Percentiles rank a stretch among this genome's conserved stretches.
These are phyloP conservation scores for Venturia nashicola DNA, from an alignment of 2,329 filamentous ascomycete genomes.

Conservation along the genomic window DNA sequence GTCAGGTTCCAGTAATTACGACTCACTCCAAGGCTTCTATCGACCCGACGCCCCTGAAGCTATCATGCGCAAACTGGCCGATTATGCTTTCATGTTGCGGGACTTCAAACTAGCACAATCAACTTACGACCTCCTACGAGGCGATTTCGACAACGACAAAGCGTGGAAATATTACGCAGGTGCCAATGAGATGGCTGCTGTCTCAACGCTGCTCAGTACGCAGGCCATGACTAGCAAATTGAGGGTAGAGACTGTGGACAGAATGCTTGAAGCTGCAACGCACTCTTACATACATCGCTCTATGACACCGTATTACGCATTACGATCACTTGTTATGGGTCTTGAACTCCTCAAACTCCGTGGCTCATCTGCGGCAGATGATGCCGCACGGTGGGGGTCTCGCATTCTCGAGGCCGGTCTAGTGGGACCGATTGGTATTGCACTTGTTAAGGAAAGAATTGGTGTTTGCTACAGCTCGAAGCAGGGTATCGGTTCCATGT, in stretches of 20 bases:
- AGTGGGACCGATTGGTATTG: constrained; percentile 62
- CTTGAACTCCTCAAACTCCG: constrained; percentile 61
- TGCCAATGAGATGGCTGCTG: constrained; percentile 86
- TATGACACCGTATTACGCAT: constrained; percentile 63
- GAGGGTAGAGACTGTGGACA: constrained; percentile 62
- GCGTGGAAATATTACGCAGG: constrained; percentile 94
- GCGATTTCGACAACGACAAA: constrained; percentile 89
- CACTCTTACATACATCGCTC: constrained; percentile 90
- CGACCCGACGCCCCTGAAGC: constrained; percentile 74
- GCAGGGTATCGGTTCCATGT: constrained; percentile 50
- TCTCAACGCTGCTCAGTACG: constrained; percentile 56
- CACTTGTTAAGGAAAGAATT: constrained; percentile 74
- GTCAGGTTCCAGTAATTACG: constrained; percentile 40
- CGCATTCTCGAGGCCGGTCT: constrained; percentile 69
- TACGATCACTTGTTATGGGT: constrained; percentile 63
- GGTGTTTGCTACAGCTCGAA: constrained; percentile 70
- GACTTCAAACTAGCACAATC: constrained; percentile 90
- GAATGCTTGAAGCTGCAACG: constrained; percentile 77
- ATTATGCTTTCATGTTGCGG: constrained; percentile 92
- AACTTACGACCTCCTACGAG: constrained; percentile 79
- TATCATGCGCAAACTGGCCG: constrained; percentile 81
- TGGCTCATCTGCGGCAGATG: constrained; percentile 65
- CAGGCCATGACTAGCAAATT: constrained; percentile 35
- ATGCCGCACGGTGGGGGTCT: constrained; percentile 75
- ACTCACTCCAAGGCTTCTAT: constrained; percentile 68